Evolutionary conservation across 192 early-diverging fungal genomes (phyloP), one percentile per base, ranked within the genome.

Genomic region (Chytriomyces sp.): DNA sequence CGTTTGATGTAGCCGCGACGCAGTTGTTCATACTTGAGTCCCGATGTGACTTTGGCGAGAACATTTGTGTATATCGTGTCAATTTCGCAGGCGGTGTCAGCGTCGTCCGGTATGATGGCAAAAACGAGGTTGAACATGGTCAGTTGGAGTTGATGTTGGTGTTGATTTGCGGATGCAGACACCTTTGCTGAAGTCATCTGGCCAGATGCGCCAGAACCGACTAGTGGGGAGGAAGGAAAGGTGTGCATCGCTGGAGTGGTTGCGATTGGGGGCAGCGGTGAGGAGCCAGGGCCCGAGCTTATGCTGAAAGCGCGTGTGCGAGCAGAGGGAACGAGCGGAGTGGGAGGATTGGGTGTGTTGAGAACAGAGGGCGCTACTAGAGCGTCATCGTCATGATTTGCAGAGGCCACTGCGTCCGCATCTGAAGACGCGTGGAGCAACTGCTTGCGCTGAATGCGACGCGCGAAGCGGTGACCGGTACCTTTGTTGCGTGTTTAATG

Each of bases 101-200:
- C 62, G 8, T 38, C 52, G 49, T 69, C 70, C 22, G 74, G 74
- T 28, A 75, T 83, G 34, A 91, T 72, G 2, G 91, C 91, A 74
- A 93, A 91, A 6, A 93, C 91, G 10, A 93, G 77, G 79, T 93
- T 90, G 76, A 93, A 93, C 73, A 87, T 86, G 5, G 90, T 87
- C 75, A 92, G 56, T 57, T 90, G 76, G 78, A 74, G 81, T 2
- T 80, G 64, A 17, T 30, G 14, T 30, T 25, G 14, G 8, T 34
- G 14, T 2, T 39, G 60, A 1, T 14, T 14, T 14, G 31, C 12
- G 0, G 31, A 36, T n/a, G 14, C 22, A n/a, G 44, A 49, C 14
- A 22, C 0, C 22, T 49, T 49, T 22, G 17, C 44, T n/a, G 44
- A 49, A 22, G 14, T 49, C 3, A 49, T n/a, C n/a, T n/a, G n/a